phyloP scores from a whole-genome alignment of 2,329 filamentous ascomycete genomes.

The Cryphonectria radicalis region DNA sequence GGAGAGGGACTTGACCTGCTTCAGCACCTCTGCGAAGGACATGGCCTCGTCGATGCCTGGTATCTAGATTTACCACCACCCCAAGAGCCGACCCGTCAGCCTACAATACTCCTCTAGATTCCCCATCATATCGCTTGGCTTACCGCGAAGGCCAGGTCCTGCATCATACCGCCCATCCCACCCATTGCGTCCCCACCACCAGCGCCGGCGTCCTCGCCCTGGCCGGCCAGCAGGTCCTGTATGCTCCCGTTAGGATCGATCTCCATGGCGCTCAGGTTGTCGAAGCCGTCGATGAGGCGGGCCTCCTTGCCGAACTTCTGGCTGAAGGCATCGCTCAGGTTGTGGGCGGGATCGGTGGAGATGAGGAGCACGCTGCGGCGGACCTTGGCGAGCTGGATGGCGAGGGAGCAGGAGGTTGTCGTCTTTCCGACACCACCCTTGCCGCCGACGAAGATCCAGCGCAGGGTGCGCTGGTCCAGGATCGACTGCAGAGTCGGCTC shows the following conservation, averaged over 20 bases:
- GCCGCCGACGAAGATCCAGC: conserved; percentile 99
- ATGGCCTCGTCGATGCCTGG: conserved; percentile 99
- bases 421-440: conserved; percentile 99
- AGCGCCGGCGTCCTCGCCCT: conserved; percentile 65
- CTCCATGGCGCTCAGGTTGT: conserved; percentile 97
- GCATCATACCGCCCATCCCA: conserved; percentile 93
- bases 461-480: conserved; percentile 90
- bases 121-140: neutral
- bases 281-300: conserved; percentile 86
- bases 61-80: conserved; percentile 53
- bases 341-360: conserved; percentile 97
- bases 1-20: conserved; percentile 97
- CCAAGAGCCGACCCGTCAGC: neutral
- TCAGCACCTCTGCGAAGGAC: conserved; percentile 98
- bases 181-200: conserved; percentile 65
- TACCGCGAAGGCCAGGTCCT: conserved; percentile 90
- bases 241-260: conserved; percentile 98
- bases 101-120: neutral
- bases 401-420: conserved; percentile 97
- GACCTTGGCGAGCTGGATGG: conserved; percentile 94
- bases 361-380: conserved; percentile 96
- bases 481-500: conserved; percentile 94
- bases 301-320: conserved; percentile 99
- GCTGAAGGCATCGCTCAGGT: conserved; percentile 94
- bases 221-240: conserved; percentile 84